phyloP scores from a whole-genome alignment of 208 protist species.

The Wallacemonas sp. region DNA sequence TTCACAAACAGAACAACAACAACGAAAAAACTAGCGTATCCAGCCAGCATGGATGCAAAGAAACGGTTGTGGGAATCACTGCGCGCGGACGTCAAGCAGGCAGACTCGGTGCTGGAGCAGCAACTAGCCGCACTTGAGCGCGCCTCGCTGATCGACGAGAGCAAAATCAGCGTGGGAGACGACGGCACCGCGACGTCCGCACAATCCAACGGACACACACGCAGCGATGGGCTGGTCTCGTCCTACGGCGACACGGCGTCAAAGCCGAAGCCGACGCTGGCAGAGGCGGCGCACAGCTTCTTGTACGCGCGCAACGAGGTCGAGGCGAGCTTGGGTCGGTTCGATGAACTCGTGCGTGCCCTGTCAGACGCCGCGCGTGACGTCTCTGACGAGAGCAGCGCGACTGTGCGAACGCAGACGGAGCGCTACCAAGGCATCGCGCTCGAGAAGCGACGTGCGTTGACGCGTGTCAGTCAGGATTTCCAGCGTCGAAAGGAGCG shows the following conservation, averaged over 20 bases:
- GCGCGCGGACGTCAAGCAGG: conserved; percentile 66
- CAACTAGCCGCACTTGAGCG: conserved; percentile 55
- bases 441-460: conserved; percentile 51
- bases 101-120: conserved; percentile 55
- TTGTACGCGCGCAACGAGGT: conserved; percentile 26
- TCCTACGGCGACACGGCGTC: background rate
- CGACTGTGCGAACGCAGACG: conserved; percentile 33
- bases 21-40: background rate
- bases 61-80: conserved; percentile 55
- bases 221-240: background rate
- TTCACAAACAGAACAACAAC: conserved; percentile 1
- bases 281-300: conserved; percentile 22
- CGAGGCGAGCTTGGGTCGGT: conserved; percentile 25
- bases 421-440: conserved; percentile 64
- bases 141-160: conserved; percentile 38
- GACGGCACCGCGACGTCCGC: no score
- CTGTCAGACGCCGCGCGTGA: conserved; percentile 31
- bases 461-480: conserved; percentile 43
- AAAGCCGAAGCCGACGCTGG: conserved; percentile 8
- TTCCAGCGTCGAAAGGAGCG: conserved; percentile 58
- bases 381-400: conserved; percentile 18
- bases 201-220: no score
- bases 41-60: conserved; percentile 43
- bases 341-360: conserved; percentile 28
- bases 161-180: conserved; percentile 5